Evolutionary conservation across 345 rosid genomes (phyloP).

Genomic region (Iberis pinnata): DNA sequence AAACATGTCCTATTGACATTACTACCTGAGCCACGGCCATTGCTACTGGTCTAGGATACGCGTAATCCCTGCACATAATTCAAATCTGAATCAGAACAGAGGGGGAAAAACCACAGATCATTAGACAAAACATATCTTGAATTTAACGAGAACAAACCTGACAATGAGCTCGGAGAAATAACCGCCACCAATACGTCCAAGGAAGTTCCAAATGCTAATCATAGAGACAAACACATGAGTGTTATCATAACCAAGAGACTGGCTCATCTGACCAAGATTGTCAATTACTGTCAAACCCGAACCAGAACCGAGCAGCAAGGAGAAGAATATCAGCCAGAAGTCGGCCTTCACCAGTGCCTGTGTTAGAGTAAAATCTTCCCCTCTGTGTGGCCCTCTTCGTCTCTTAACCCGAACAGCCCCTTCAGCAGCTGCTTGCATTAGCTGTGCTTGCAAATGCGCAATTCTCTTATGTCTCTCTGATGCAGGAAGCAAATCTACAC

Average conservation of each 20-base stretch:
- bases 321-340: slow-evolving; percentile 89
- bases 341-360: slow-evolving; percentile 91
- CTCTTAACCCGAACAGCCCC: slow-evolving; percentile 85
- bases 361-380: slow-evolving; percentile 83
- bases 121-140: not conserved
- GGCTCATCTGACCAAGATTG: slow-evolving; percentile 96
- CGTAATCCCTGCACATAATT: slow-evolving; percentile 50
- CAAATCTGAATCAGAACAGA: slow-evolving; percentile 6
- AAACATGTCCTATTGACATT: slow-evolving; percentile 86
- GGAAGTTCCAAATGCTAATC: slow-evolving; percentile 99
- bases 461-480: slow-evolving; percentile 73
- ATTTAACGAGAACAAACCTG: slow-evolving; percentile 36
- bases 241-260: slow-evolving; percentile 74
- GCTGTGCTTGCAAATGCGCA: slow-evolving; percentile 69
- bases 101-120: not conserved
- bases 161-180: slow-evolving; percentile 88
- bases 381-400: slow-evolving; percentile 74
- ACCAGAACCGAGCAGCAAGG: slow-evolving; percentile 82
- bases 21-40: slow-evolving; percentile 75
- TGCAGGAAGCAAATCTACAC: slow-evolving; percentile 80
- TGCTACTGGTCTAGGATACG: slow-evolving; percentile 83
- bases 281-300: slow-evolving; percentile 96
- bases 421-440: slow-evolving; percentile 85
- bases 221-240: slow-evolving; percentile 83
- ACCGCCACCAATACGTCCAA: slow-evolving; percentile 93